Evolutionary conservation across 495 filamentous ascomycete genomes (phyloP).

Genomic region (Xylaria flabelliformis): DNA sequence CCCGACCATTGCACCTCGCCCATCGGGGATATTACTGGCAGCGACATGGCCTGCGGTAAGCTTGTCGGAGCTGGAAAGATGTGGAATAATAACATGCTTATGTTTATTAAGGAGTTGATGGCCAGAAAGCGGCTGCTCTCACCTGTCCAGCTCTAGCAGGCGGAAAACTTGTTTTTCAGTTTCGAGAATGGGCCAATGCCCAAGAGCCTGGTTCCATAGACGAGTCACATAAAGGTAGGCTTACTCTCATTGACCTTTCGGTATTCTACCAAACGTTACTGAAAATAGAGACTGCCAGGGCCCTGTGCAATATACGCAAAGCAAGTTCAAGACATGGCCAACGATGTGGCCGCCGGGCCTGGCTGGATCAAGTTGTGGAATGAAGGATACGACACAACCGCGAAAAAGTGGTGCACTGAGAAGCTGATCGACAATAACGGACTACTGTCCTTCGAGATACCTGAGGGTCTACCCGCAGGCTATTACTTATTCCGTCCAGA

Average conservation of each 20-base stretch:
- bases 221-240: conserved; percentile 62
- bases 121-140: conserved; percentile 61
- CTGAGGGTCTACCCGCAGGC: conserved; percentile 64
- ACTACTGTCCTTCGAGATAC: conserved; percentile 65
- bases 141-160: conserved; percentile 62
- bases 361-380: conserved; percentile 87
- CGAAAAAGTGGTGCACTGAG: conserved; percentile 70
- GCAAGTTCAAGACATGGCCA: conserved; percentile 54
- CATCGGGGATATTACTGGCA: conserved; percentile 55
- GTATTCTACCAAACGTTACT: background rate
- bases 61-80: background rate
- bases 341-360: conserved; percentile 55
- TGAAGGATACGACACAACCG: conserved; percentile 62
- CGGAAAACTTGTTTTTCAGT: conserved; percentile 66
- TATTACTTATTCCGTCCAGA: conserved; percentile 74
- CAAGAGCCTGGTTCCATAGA: conserved; percentile 63
- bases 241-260: background rate
- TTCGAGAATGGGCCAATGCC: conserved; percentile 65
- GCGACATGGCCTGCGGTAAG: conserved; percentile 76
- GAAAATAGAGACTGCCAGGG: conserved; percentile 33
- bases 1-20: conserved; percentile 58
- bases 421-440: conserved; percentile 69
- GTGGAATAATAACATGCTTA: background rate
- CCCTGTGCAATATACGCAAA: conserved; percentile 80
- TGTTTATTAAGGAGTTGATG: conserved; percentile 57